Percentiles rank a stretch among this genome's conserved stretches.
These are phyloP conservation scores for Neofusicoccum laricinum DNA, from an alignment of 2,329 filamentous ascomycete genomes.

Conservation along the genomic window DNA sequence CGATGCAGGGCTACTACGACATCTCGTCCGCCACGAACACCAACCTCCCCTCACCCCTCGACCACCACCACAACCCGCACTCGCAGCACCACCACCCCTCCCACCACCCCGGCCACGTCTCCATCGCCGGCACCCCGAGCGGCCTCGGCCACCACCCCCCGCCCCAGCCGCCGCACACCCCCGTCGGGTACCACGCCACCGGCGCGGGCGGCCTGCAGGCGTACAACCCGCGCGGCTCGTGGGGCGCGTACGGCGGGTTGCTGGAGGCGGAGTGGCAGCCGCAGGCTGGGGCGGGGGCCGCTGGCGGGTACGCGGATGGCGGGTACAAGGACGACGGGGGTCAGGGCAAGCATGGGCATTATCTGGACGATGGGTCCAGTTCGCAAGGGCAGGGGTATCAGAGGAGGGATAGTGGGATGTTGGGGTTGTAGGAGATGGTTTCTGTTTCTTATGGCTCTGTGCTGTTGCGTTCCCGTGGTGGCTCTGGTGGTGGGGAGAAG, in stretches of 20 bases:
- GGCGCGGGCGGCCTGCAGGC: not conserved
- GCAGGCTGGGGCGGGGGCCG: not conserved
- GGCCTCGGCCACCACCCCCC: not conserved
- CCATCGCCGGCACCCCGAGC: not conserved
- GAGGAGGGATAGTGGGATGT: slow-evolving; percentile 16
- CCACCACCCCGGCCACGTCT: not conserved
- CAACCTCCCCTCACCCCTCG: slow-evolving; percentile 1
- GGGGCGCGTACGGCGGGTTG: not conserved
- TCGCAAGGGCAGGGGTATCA: not conserved
- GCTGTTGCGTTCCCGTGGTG: not conserved
- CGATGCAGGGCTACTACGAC: slow-evolving; percentile 20
- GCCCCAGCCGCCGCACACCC: not conserved
- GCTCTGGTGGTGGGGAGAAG: not conserved
- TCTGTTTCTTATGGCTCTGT: not conserved
- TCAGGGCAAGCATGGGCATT: not conserved
- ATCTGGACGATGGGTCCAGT: not conserved
- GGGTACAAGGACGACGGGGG: not conserved
- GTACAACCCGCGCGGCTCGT: slow-evolving; percentile 4
- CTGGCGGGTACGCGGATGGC: not conserved
- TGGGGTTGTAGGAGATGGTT: slow-evolving; percentile 8
- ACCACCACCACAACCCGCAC: not conserved
- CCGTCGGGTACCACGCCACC: not conserved
- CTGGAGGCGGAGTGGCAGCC: not conserved
- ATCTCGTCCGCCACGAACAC: not conserved
- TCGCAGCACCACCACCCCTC: not conserved